Base-by-base conservation (phyloP, 768 basidiomycete species). In the Boletus rubroflammeus region DNA sequence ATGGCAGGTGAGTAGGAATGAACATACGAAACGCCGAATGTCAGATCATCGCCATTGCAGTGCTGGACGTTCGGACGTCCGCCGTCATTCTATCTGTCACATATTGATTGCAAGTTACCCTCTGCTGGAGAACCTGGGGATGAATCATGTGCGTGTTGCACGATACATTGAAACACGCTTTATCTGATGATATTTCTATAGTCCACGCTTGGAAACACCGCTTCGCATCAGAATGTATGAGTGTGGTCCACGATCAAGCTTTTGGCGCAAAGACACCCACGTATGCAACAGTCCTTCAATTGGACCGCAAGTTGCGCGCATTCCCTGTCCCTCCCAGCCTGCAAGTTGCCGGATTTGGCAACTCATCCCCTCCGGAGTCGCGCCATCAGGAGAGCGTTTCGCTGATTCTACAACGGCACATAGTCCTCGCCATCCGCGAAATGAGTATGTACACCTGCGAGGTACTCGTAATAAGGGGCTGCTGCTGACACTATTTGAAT, bases 171-270 rank as follows among this genome's bases (percentile, higher is more conserved):
- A 32, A n/a, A 29, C 38, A 44, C 42, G 44, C 39, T n/a, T 50
- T 46, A n/a, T 46, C 47, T 58, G 40, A 58, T 25, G 17, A 19
- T 45, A 1, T 4, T 26, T 15, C 25, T 19, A 7, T n/a, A 86
- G 85, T 79, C 67, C 78, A 84, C 55, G 75, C 80, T 21, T 87
- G 85, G 85, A 87, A 87, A 68, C 84, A 87, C 60, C 78, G 81
- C 28, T 86, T 85, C 55, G 73, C 78, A 19, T 81, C 83, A 1
- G 83, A 86, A 63, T 86, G 85, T 62, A 83, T 87, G 82, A 81
- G 81, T 35, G 70, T 82, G 6, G 76, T 87, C 50, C 83, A 85
- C 56, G 85, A 87, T 59, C 84, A 87, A 66, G 85, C 85, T 0
- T 87, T 84, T 56, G 84, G 83, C 10, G 85, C 85, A 25, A 84